Base-by-base conservation (phyloP, 768 basidiomycete genomes). In the Galerina marginata region DNA sequence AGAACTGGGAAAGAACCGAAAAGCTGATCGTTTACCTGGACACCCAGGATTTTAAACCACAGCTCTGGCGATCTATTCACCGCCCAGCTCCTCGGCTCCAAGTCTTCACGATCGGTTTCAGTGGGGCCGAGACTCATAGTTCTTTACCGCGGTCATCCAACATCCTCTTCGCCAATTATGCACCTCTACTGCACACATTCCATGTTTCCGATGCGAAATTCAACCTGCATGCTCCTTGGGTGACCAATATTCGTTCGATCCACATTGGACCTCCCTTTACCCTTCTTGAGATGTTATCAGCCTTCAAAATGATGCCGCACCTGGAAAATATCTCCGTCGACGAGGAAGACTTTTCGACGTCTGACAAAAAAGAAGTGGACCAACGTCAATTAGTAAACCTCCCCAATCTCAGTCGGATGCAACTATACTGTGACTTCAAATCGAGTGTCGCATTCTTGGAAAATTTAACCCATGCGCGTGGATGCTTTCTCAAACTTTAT, bases 1-100 rank as follows among this genome's bases (percentile, higher is more conserved):
- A 39, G 6, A 44, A 57, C 16, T 49, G 56, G 56, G 36, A 57
- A 20, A 46, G 47, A 23, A 46, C 48, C 20, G 16, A 57, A 39
- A 57, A 14, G 9, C 46, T 57, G 16, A 23, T 40, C 12, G 6
- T 37, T 5, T 3, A 15, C 11, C n/a, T 50, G 14, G 36, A 15
- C 20, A 37, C 38, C 26, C 6, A 11, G 4, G 20, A 16, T 14
- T 6, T 47, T 9, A 39, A 47, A 36, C 36, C 29, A 1, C 9
- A 11, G 2, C 33, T 36, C 33, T 29, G 33, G 45, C 25, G 9
- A 9, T 23, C 7, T 0, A 39, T 47, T 1, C 25, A 26, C 56
- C 5, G 25, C 25, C 56, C 56, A 2, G 56, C 56, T 2, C 56
- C 56, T 14, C 45, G 12, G 6, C 56, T 57, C 7, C 44, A 57